A percentile compares a stretch with the other conserved stretches of the same genome.
Conservation (phyloP, 345 rosid genomes). For the Corymbia maculata region DNA sequence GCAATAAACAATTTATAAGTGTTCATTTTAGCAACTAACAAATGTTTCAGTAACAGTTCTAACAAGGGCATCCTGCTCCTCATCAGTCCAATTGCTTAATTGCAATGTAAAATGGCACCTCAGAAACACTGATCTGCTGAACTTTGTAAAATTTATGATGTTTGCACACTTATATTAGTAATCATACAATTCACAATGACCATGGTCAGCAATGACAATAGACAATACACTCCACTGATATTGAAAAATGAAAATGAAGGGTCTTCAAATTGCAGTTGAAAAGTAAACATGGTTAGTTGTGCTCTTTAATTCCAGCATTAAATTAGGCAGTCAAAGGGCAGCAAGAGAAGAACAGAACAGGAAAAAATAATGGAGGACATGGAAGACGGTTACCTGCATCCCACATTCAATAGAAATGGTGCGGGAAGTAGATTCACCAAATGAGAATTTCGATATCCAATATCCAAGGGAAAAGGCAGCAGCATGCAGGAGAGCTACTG, state of each 20-base stretch:
- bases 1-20: background rate
- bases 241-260: background rate
- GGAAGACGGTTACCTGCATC: constrained; percentile 58
- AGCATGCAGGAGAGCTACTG: constrained; percentile 76
- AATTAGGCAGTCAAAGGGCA: background rate
- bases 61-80: background rate
- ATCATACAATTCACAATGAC: background rate
- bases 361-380: background rate
- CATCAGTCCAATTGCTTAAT: background rate
- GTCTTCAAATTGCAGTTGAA: background rate
- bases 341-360: background rate
- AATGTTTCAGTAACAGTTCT: background rate
- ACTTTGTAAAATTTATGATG: background rate
- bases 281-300: background rate
- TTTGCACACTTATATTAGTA: background rate
- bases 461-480: constrained; percentile 87
- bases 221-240: background rate
- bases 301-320: background rate
- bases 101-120: background rate
- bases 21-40: background rate
- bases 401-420: constrained; percentile 97
- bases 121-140: background rate
- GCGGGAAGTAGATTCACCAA: constrained; percentile 96
- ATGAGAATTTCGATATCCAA: constrained; percentile 68
- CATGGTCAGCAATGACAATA: background rate